phyloP scores from a whole-genome alignment of 441 rosid species.

The Jatropha multifida region DNA sequence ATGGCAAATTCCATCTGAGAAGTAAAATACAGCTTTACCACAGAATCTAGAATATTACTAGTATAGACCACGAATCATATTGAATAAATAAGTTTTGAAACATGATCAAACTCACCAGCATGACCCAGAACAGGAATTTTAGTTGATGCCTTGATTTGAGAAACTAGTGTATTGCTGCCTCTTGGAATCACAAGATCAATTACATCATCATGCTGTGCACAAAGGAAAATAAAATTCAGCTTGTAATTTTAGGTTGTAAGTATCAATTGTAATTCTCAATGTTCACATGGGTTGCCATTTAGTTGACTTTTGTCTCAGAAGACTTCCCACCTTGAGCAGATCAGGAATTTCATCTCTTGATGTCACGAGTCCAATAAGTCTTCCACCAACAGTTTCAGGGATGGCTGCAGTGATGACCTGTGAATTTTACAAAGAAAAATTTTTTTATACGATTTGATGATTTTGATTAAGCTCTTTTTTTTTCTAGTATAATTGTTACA shows the following conservation, averaged over 20 bases:
- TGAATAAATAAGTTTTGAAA: slow-evolving; percentile 18
- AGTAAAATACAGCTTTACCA: slow-evolving; percentile 19
- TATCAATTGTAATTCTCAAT: slow-evolving; percentile 9
- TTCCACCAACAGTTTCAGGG: slow-evolving; percentile 69
- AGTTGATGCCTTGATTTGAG: slow-evolving; percentile 87
- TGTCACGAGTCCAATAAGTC: slow-evolving; percentile 90
- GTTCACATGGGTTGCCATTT: not conserved
- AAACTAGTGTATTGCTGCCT: slow-evolving; percentile 96
- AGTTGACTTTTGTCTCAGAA: slow-evolving; percentile 11
- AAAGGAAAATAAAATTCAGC: slow-evolving; percentile 19
- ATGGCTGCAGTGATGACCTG: slow-evolving; percentile 90
- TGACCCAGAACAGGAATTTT: slow-evolving; percentile 98
- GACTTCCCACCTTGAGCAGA: slow-evolving; percentile 71
- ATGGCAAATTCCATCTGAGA: slow-evolving; percentile 96
- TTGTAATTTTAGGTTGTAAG: slow-evolving; percentile 21
- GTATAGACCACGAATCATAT: slow-evolving; percentile 19
- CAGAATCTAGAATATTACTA: slow-evolving; percentile 11
- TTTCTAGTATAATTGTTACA: not conserved
- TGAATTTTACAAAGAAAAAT: slow-evolving; percentile 10
- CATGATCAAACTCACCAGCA: slow-evolving; percentile 62
- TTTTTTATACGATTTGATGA: slow-evolving; percentile 9
- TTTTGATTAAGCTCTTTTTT: not conserved
- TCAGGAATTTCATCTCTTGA: slow-evolving; percentile 97
- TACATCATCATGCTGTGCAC: slow-evolving; percentile 93
- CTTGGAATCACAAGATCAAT: slow-evolving; percentile 99